Evolutionary conservation across 768 basidiomycete genomes (phyloP), one percentile per base, ranked within the genome.

Genomic region (Exidia glandulosa): DNA sequence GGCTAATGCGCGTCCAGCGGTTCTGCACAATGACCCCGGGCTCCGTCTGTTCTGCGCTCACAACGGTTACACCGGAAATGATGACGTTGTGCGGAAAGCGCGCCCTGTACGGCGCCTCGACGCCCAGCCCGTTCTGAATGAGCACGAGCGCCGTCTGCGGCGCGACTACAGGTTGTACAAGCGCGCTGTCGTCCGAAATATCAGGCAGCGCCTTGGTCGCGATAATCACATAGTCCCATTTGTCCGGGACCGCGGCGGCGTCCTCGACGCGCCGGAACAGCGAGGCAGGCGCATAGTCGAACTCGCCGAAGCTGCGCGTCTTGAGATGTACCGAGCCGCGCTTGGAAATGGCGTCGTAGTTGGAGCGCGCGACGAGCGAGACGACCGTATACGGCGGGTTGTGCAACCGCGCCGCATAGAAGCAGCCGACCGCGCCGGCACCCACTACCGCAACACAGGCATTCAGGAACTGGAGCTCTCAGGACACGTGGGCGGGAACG

Each of bases 51-150:
- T 68, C 67, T 2, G 69, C 69, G 48, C 61, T 64, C 19, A 66
- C 66, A 33, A 71, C 66, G 7, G 69, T 71, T 5, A 71, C 69
- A 16, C 66, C 69, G 37, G 62, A 65, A 25, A 71, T 58, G 47
- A 71, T 65, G 19, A 62, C 48, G 30, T 63, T 65, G 5, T 59
- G 34, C 14, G 65, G 63, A 59, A 68, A 71, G 23, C 67, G 62
- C 30, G 56, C 57, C 13, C 62, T 33, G 57, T 71, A 68, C 57
- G 68, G 68, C 47, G 66, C 62, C 60, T 71, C 70, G 13, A 71
- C 66, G 16, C 70, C 70, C 9, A 71, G 64, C 23, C 70, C 70
- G 57, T 71, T 71, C 62, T 71, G 70, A 47, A 71, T 70, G 30
- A 71, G 62, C 12, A 70, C 68, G 29, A 71, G 59, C 3, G 66